Percentiles rank a stretch among this genome's conserved stretches.
Evolutionary conservation across 371 early-diverging fungal species (phyloP).

Genomic region (Funneliformis caledonium): DNA sequence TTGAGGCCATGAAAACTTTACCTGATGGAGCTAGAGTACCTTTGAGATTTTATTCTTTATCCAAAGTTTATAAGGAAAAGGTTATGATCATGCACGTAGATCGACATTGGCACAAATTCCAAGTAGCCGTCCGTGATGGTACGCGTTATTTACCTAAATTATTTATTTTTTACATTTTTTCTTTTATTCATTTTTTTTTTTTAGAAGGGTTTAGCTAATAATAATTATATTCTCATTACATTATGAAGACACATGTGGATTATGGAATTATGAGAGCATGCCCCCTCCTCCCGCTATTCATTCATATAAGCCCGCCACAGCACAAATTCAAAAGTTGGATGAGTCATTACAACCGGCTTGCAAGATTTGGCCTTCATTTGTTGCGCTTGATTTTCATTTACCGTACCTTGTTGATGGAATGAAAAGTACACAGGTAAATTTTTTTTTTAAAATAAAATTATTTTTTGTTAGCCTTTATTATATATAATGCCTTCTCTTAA

Average conservation of each 20-base stretch:
- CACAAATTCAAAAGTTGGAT: constrained; percentile 64
- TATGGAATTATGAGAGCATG: constrained; percentile 77
- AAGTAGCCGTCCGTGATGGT: constrained; percentile 82
- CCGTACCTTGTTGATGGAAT: constrained; percentile 78
- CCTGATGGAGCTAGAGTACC: constrained; percentile 83
- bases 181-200: background rate
- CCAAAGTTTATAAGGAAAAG: constrained; percentile 66
- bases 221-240: constrained; percentile 10
- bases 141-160: constrained; percentile 5
- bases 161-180: background rate
- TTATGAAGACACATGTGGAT: constrained; percentile 65
- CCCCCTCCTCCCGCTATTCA: constrained; percentile 60
- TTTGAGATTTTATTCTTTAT: constrained; percentile 73
- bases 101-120: constrained; percentile 82
- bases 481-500: background rate
- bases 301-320: constrained; percentile 63
- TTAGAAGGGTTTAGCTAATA: background rate
- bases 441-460: background rate
- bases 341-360: constrained; percentile 64
- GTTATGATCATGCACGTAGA: constrained; percentile 80
- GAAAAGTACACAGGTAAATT: constrained; percentile 56
- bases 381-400: constrained; percentile 68
- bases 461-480: background rate
- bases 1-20: constrained; percentile 62
- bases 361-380: constrained; percentile 70